Evolutionary conservation across 169 alveolate species (phyloP).

Genomic region (Eimeria maxima): DNA sequence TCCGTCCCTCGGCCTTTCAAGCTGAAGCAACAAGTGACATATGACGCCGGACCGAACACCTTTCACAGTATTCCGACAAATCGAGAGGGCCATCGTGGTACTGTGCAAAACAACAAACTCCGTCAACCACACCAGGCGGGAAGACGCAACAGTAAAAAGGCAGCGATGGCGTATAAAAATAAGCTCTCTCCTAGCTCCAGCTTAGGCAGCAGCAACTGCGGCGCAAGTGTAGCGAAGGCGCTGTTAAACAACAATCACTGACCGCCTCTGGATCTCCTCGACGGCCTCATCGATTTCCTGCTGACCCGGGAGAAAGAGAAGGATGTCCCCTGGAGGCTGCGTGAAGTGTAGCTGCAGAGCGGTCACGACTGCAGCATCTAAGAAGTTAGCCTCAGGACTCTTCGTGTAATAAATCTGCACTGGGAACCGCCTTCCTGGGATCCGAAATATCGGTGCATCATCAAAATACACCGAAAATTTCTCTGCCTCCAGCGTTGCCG

Average conservation of each 20-base stretch:
- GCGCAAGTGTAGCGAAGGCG: background rate
- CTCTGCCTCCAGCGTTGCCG: constrained; percentile 99
- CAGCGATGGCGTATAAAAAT: background rate
- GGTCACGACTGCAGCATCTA: constrained; percentile 99
- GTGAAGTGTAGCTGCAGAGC: constrained; percentile 99
- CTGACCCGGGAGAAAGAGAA: constrained; percentile 99
- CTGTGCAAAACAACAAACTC: background rate
- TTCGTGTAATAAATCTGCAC: constrained; percentile 99
- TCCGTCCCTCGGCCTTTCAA: constrained; percentile 95
- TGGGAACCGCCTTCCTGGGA: constrained; percentile 93
- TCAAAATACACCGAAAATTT: constrained; percentile 98
- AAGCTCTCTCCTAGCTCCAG: background rate
- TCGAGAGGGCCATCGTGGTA: background rate
- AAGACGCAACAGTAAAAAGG: background rate
- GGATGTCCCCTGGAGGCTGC: constrained; percentile 99
- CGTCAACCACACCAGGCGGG: background rate
- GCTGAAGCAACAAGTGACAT: constrained; percentile 3
- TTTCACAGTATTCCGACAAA: background rate
- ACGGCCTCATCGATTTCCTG: constrained; percentile 91
- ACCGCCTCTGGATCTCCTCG: constrained; percentile 86
- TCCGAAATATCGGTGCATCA: constrained; percentile 86
- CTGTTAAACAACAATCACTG: too few species aligned
- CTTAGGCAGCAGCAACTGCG: background rate
- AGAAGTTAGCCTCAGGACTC: constrained; percentile 99
- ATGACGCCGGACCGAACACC: background rate